These are phyloP conservation scores for Talaromyces islandicus DNA, from an alignment of 2,329 filamentous ascomycete genomes.

Conservation along the genomic window DNA sequence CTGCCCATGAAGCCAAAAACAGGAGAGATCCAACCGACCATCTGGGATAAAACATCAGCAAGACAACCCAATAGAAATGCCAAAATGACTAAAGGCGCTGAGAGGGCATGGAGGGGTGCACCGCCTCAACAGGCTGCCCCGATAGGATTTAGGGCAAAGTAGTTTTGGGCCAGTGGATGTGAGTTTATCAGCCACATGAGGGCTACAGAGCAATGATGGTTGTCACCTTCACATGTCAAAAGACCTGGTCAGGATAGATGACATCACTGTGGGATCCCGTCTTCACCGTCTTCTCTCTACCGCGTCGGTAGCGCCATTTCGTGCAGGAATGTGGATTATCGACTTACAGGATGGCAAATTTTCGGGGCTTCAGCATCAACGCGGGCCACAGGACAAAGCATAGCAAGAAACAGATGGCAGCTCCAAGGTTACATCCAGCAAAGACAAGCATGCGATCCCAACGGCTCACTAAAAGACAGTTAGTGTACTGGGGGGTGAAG, in stretches of 20 bases:
- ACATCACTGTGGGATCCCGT: not conserved
- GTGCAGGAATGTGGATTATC: not conserved
- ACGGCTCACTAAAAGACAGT: constrained; percentile 67
- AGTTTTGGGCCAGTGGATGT: not conserved
- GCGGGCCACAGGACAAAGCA: constrained; percentile 84
- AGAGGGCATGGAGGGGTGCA: not conserved
- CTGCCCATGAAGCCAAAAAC: constrained; percentile 87
- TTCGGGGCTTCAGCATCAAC: constrained; percentile 72
- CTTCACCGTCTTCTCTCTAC: not conserved
- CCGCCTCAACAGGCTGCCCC: not conserved
- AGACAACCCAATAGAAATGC: not conserved
- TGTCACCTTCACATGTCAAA: constrained; percentile 1
- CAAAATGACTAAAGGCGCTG: not conserved
- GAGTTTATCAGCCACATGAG: not conserved
- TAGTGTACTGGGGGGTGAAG: not conserved
- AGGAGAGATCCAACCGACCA: constrained; percentile 91
- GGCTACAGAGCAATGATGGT: not conserved
- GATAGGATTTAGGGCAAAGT: not conserved
- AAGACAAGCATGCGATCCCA: constrained; percentile 96
- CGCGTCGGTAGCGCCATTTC: not conserved
- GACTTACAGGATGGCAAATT: constrained; percentile 96
- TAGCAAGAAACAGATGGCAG: constrained; percentile 85
- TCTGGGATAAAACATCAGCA: constrained; percentile 43
- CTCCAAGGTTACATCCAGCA: constrained; percentile 80
- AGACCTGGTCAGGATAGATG: not conserved